These are phyloP conservation scores for Friedmanniomyces endolithicus DNA, from an alignment of 495 filamentous ascomycete species.

Conservation along the genomic window DNA sequence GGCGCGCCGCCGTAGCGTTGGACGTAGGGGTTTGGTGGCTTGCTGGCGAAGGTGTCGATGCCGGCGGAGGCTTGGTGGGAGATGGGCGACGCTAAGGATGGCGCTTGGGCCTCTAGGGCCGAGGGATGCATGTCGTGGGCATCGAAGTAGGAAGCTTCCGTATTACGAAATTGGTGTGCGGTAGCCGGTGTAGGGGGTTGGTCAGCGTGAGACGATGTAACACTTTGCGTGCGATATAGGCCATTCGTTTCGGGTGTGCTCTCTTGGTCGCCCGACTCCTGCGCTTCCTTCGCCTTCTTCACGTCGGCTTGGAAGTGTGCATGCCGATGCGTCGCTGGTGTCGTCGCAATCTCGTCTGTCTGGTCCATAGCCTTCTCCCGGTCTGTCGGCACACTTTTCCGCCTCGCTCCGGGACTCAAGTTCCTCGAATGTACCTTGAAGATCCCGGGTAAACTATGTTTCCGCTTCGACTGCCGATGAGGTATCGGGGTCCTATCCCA, in stretches of 20 bases:
- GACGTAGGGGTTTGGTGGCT: conserved; percentile 15
- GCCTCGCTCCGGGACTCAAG: not conserved
- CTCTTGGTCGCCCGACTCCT: not conserved
- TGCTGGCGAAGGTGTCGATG: not conserved
- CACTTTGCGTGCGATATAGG: not conserved
- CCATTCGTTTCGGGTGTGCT: not conserved
- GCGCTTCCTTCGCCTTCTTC: not conserved
- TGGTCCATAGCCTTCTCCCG: not conserved
- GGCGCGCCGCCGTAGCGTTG: conserved; percentile 31
- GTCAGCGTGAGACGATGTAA: no score
- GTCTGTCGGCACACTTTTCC: not conserved
- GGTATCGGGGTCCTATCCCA: conserved; percentile 79
- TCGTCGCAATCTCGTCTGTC: not conserved
- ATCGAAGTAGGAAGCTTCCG: conserved; percentile 7
- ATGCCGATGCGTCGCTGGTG: conserved; percentile 3
- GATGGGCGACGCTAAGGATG: not conserved
- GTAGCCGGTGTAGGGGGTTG: no score
- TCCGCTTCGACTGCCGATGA: conserved; percentile 30
- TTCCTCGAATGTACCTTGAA: conserved; percentile 1
- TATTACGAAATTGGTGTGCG: no score
- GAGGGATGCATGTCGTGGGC: not conserved
- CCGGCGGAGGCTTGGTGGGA: not conserved
- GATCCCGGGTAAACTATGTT: conserved; percentile 6
- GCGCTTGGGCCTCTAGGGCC: conserved; percentile 1
- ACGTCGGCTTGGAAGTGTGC: conserved; percentile 14